These are phyloP conservation scores for Hansenula lynferdii DNA, from an alignment of 1,139 yeast genomes.

Conservation along the genomic window DNA sequence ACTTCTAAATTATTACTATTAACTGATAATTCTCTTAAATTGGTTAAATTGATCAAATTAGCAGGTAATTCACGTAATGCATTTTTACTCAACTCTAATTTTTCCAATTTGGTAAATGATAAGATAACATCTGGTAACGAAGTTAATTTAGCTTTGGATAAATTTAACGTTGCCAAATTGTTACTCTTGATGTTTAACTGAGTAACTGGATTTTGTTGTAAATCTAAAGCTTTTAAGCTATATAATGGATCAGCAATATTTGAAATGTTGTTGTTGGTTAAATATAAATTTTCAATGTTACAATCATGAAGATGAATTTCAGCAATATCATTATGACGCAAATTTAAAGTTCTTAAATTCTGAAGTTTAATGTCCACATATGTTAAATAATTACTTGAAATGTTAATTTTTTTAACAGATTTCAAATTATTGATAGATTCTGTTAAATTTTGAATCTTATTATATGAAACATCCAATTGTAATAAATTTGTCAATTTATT, in stretches of 20 bases:
- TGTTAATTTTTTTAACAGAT: conserved; percentile 61
- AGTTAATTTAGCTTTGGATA: conserved; percentile 79
- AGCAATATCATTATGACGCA: conserved; percentile 68
- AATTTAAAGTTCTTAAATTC: conserved; percentile 68
- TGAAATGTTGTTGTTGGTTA: conserved; percentile 75
- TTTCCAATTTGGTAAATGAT: conserved; percentile 63
- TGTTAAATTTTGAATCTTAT: conserved; percentile 60
- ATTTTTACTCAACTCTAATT: conserved; percentile 73
- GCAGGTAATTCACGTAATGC: conserved; percentile 72
- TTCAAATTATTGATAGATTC: conserved; percentile 53
- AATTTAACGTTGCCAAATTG: conserved; percentile 65
- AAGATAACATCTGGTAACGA: conserved; percentile 65
- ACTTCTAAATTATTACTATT: conserved; percentile 71
- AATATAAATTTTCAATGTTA: conserved; percentile 64
- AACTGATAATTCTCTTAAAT: conserved; percentile 61
- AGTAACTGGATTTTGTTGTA: conserved; percentile 79
- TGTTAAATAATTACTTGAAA: conserved; percentile 71
- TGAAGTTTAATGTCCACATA: conserved; percentile 38
- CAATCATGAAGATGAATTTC: conserved; percentile 59
- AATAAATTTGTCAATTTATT: conserved; percentile 54
- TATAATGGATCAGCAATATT: conserved; percentile 61
- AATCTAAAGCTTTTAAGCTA: conserved; percentile 47
- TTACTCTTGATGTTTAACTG: conserved; percentile 48
- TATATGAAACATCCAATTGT: conserved; percentile 80
- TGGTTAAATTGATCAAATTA: conserved; percentile 55